These are phyloP conservation scores for Hordeum pubiflorum DNA, from an alignment of 202 grass and related monocot species.

Conservation along the genomic window DNA sequence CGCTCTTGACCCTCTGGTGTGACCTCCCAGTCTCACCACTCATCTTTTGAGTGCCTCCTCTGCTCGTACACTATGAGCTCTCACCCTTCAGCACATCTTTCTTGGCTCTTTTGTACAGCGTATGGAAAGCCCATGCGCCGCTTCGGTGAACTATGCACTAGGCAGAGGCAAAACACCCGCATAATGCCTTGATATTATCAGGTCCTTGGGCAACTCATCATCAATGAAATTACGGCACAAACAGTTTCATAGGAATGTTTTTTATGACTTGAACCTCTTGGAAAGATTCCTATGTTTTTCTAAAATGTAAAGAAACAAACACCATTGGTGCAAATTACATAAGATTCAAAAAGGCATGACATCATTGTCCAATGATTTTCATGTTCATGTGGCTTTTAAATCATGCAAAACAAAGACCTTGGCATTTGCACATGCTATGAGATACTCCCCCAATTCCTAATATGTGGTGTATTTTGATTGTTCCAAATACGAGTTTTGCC, in stretches of 20 bases:
- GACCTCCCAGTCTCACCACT: too few species aligned
- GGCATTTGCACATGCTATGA: not conserved
- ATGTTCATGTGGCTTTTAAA: not conserved
- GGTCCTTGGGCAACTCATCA: not conserved
- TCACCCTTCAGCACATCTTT: too few species aligned
- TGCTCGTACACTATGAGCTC: too few species aligned
- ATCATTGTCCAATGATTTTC: not conserved
- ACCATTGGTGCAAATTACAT: not conserved
- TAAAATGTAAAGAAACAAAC: not conserved
- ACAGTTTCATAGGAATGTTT: not conserved
- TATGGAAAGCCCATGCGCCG: too few species aligned
- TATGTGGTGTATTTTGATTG: not conserved
- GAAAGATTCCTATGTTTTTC: not conserved
- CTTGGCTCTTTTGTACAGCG: too few species aligned
- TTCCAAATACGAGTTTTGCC: not conserved
- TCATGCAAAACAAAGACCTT: not conserved
- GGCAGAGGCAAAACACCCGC: too few species aligned
- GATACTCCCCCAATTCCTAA: not conserved
- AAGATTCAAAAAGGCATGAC: not conserved
- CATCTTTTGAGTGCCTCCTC: too few species aligned
- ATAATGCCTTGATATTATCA: too few species aligned
- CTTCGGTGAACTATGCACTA: too few species aligned
- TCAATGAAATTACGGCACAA: not conserved
- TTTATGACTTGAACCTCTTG: not conserved
- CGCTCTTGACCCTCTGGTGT: too few species aligned